Evolutionary conservation across 2,329 filamentous ascomycete genomes (phyloP).

Genomic region (Graphium sp.): DNA sequence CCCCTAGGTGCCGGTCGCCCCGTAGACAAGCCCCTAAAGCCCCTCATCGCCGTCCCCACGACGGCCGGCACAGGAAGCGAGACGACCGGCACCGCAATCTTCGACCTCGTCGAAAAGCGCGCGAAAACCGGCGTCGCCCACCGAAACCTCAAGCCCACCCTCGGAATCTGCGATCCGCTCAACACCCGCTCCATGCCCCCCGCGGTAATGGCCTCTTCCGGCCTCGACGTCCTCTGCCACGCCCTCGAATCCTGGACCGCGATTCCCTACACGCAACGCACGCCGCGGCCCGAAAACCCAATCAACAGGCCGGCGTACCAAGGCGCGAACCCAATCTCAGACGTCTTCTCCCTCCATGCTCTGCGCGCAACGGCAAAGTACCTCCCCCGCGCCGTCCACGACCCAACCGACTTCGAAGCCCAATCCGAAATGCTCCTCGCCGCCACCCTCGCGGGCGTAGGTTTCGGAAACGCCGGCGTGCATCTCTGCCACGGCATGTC

Average conservation of each 20-base stretch:
- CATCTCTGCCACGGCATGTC: constrained; percentile 78
- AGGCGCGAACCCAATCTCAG: constrained; percentile 91
- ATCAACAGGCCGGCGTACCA: constrained; percentile 89
- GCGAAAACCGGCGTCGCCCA: constrained; percentile 95
- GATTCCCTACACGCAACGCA: constrained; percentile 80
- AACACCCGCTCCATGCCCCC: constrained; percentile 95
- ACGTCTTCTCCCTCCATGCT: constrained; percentile 87
- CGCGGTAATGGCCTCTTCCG: constrained; percentile 80
- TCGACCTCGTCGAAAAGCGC: constrained; percentile 76
- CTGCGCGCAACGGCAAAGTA: constrained; percentile 78
- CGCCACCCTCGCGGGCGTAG: constrained; percentile 83
- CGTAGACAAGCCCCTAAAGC: constrained; percentile 47
- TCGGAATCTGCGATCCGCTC: constrained; percentile 71
- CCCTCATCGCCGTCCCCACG: constrained; percentile 60
- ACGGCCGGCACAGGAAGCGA: constrained; percentile 81
- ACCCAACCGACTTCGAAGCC: constrained; percentile 83
- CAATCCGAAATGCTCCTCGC: constrained; percentile 93
- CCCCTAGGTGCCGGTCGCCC: constrained; percentile 72
- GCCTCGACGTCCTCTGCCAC: constrained; percentile 90
- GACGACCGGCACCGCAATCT: constrained; percentile 95
- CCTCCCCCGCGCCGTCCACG: constrained; percentile 68
- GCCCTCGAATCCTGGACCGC: constrained; percentile 94
- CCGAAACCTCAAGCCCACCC: constrained; percentile 83
- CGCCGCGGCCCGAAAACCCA: constrained; percentile 72
- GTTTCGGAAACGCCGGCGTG: constrained; percentile 94